phyloP scores from a whole-genome alignment of 1,139 yeast species.

The Taphrina populina region DNA sequence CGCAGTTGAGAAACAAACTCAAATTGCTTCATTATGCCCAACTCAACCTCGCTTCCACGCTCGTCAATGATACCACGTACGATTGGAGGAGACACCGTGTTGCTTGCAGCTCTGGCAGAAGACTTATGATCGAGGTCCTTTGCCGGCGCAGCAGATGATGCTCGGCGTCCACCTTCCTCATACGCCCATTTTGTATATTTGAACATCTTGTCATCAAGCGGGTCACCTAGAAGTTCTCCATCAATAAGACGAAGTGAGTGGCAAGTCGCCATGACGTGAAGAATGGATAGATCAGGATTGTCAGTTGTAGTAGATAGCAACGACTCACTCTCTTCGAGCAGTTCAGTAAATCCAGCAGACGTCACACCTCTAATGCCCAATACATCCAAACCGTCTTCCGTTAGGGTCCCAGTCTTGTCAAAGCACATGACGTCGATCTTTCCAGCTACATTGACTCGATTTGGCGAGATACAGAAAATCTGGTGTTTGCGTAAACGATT shows the following conservation, averaged over 20 bases:
- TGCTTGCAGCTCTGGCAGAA: slow-evolving; percentile 40
- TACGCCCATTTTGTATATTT: slow-evolving; percentile 77
- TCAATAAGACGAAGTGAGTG: slow-evolving; percentile 83
- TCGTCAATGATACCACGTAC: slow-evolving; percentile 10
- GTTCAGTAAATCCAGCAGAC: slow-evolving; percentile 49
- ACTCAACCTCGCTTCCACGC: slow-evolving; percentile 40
- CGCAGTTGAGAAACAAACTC: slow-evolving; percentile 83
- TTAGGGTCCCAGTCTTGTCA: slow-evolving; percentile 95
- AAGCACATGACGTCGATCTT: slow-evolving; percentile 85
- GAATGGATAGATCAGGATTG: slow-evolving; percentile 25
- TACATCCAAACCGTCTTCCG: slow-evolving; percentile 94
- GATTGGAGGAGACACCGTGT: slow-evolving; percentile 25
- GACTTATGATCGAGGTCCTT: slow-evolving; percentile 48
- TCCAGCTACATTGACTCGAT: slow-evolving; percentile 87
- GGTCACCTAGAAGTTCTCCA: slow-evolving; percentile 83
- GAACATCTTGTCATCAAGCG: slow-evolving; percentile 89
- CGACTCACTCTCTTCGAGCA: slow-evolving; percentile 30
- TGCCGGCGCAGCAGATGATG: slow-evolving; percentile 40
- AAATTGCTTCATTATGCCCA: slow-evolving; percentile 66
- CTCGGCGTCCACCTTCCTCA: slow-evolving; percentile 53
- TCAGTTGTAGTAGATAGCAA: slow-evolving; percentile 25
- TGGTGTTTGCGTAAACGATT: slow-evolving; percentile 64
- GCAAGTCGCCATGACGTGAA: slow-evolving; percentile 69
- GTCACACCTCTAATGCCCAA: slow-evolving; percentile 72
- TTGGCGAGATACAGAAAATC: slow-evolving; percentile 86